Percentiles rank a stretch among this genome's conserved stretches.
Conservation (phyloP, 371 early-diverging fungal genomes). For the Rhizopus delemar region DNA sequence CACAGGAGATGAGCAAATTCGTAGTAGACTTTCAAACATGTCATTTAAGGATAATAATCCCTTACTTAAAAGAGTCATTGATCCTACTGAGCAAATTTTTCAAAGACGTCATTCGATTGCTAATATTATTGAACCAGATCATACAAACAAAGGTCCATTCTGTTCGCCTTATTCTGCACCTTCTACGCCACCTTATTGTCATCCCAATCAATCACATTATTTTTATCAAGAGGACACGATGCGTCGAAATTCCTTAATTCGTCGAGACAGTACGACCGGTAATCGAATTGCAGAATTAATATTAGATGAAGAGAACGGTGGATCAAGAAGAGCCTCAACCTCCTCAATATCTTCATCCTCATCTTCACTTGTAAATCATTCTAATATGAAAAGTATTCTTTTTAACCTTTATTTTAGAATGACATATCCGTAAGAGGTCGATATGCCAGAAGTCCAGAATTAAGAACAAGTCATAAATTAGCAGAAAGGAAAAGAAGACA, state of each 20-base stretch:
- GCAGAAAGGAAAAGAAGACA: constrained; percentile 76
- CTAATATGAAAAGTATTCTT: neutral
- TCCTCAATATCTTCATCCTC: constrained; percentile 4
- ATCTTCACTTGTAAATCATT: constrained; percentile 1
- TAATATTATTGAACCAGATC: neutral
- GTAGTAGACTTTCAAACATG: constrained; percentile 1
- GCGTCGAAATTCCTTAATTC: constrained; percentile 1
- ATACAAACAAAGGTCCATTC: neutral
- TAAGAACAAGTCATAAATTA: constrained; percentile 69
- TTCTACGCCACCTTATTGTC: neutral
- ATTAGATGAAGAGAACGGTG: neutral
- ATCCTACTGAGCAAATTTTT: neutral
- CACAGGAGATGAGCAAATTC: neutral
- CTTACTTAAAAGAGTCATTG: neutral
- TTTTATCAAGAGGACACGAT: neutral
- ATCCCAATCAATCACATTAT: constrained; percentile 1
- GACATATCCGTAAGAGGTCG: constrained; percentile 21
- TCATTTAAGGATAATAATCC: neutral
- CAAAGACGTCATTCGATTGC: constrained; percentile 6
- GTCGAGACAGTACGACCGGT: neutral
- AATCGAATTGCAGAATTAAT: constrained; percentile 1
- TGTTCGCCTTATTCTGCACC: constrained; percentile 4
- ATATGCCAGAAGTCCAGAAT: constrained; percentile 62
- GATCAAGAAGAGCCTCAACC: neutral
- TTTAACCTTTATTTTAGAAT: neutral